Percentiles rank a stretch among this genome's conserved stretches.
phyloP scores from a whole-genome alignment of 495 filamentous ascomycete genomes.

The Lasiosphaeria miniovina region DNA sequence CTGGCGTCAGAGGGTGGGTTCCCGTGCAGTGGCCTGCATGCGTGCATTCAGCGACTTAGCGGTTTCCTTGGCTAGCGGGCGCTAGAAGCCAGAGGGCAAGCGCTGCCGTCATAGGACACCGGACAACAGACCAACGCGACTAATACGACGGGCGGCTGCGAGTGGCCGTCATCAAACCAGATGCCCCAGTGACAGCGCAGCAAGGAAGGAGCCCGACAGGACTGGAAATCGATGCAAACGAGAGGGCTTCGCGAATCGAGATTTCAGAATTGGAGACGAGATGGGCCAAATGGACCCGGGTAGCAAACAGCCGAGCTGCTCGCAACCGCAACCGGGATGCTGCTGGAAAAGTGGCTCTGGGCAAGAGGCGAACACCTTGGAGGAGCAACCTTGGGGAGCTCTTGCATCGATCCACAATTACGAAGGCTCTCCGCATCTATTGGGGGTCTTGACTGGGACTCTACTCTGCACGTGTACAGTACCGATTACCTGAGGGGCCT shows the following conservation, averaged over 20 bases:
- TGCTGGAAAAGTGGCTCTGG: constrained; percentile 10
- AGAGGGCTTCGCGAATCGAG: not conserved
- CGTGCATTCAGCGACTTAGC: no score
- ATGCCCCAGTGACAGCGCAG: no score
- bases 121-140: no score
- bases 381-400: not conserved
- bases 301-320: not conserved
- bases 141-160: no score
- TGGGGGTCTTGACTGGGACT: not conserved
- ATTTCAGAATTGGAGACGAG: not conserved
- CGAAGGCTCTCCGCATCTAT: constrained; percentile 8
- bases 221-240: not conserved
- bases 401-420: constrained; percentile 9
- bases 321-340: constrained; percentile 6
- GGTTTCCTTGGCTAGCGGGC: no score
- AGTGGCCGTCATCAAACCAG: no score
- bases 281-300: not conserved
- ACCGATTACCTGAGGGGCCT: not conserved
- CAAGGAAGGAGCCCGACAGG: not conserved
- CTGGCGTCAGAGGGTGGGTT: not conserved
- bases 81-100: no score
- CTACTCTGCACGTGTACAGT: not conserved
- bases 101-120: no score
- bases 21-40: no score
- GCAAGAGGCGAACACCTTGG: not conserved